Percentiles rank a stretch among this genome's conserved stretches.
These are phyloP conservation scores for Coniferiporia sulphurascens DNA, from an alignment of 1,284 basidiomycete genomes.

Conservation along the genomic window DNA sequence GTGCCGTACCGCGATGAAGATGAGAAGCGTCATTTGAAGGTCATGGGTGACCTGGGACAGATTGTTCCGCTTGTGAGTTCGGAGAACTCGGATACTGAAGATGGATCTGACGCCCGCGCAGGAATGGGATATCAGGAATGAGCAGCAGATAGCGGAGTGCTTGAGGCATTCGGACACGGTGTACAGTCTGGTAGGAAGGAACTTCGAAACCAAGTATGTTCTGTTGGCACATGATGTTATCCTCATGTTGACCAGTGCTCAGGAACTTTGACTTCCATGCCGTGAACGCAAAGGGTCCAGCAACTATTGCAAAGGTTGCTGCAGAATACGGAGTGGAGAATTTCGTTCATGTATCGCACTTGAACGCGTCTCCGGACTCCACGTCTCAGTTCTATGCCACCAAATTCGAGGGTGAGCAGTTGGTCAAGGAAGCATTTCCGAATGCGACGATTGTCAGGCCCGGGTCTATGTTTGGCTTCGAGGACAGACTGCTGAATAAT, in stretches of 20 bases:
- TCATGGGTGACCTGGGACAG: constrained; percentile 96
- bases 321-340: constrained; percentile 76
- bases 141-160: constrained; percentile 90
- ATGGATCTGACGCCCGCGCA: constrained; percentile 29
- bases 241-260: constrained; percentile 25
- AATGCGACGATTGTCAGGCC: constrained; percentile 90
- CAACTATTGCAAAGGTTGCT: constrained; percentile 78
- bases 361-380: constrained; percentile 84
- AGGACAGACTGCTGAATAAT: constrained; percentile 93
- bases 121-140: constrained; percentile 93
- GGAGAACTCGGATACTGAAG: constrained; percentile 6
- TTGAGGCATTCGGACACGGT: constrained; percentile 95
- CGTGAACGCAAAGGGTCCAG: constrained; percentile 78
- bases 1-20: constrained; percentile 97
- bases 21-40: constrained; percentile 85
- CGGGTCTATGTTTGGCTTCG: constrained; percentile 83
- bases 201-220: constrained; percentile 86
- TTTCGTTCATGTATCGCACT: constrained; percentile 92
- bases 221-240: constrained; percentile 6
- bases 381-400: constrained; percentile 82
- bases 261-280: constrained; percentile 83
- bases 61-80: constrained; percentile 83
- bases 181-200: constrained; percentile 89
- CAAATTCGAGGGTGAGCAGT: constrained; percentile 89
- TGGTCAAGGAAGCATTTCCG: constrained; percentile 82